Conservation (phyloP, 306 rosid genomes). For the Rubus idaeus region DNA sequence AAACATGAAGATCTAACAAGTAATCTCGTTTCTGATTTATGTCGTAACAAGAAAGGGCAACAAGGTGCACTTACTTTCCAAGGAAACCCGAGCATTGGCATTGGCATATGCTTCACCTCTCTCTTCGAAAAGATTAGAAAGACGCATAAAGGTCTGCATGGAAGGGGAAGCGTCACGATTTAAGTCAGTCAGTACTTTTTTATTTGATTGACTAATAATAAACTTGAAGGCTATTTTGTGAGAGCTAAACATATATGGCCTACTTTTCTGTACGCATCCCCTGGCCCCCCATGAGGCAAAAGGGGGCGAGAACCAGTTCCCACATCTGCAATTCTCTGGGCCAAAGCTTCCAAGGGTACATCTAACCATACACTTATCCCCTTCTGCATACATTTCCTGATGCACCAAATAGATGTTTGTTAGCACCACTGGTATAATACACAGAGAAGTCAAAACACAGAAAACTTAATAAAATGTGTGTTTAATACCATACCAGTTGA, state of each 20-base stretch:
- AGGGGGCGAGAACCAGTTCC: conserved; percentile 95
- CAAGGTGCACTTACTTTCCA: conserved; percentile 58
- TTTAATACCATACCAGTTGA: conserved; percentile 70
- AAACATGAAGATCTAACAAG: conserved; percentile 8
- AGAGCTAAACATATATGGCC: conserved; percentile 23
- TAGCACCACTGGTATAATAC: not conserved
- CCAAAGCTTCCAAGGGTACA: conserved; percentile 91
- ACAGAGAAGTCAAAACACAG: not conserved
- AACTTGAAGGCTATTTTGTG: not conserved
- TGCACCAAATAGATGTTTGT: conserved; percentile 19
- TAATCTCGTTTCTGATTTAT: not conserved
- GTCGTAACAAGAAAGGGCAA: conserved; percentile 7
- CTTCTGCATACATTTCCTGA: conserved; percentile 87
- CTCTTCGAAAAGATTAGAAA: conserved; percentile 73
- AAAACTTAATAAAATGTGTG: conserved; percentile 13
- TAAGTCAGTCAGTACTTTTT: not conserved
- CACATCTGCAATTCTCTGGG: conserved; percentile 80
- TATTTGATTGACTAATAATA: not conserved
- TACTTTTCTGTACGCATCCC: conserved; percentile 77
- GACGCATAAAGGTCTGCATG: conserved; percentile 65
- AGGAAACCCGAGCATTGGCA: conserved; percentile 76
- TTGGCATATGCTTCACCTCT: conserved; percentile 78
- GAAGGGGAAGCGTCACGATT: conserved; percentile 19
- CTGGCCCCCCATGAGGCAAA: conserved; percentile 72
- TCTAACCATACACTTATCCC: conserved; percentile 93